Evolutionary conservation across 179 eudicot genomes (phyloP), one percentile per base, ranked within the genome.

Genomic region (Beta corolliflora): DNA sequence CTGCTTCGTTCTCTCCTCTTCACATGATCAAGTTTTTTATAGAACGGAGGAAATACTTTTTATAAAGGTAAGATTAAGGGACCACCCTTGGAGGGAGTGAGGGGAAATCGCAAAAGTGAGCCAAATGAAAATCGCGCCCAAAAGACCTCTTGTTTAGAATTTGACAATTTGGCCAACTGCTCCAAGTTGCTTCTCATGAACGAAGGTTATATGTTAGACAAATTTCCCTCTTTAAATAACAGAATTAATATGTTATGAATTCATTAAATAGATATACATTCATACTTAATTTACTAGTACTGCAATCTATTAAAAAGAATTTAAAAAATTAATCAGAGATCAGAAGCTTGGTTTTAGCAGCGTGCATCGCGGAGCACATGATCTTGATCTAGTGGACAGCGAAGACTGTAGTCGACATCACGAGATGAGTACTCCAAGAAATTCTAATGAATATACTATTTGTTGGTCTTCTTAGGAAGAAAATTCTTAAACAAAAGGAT

Each of bases 311-410:
- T 18, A 74, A 48, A 19, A 45, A 44, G 41, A 9, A 12, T 19
- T 46, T 9, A 70, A 46, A 9, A 11, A 50, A 50, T 50, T 11
- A 72, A 53, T 74, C 53, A 55, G 79, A 52, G 79, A 54, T 68
- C 74, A 55, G 75, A 66, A 8, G 48, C 10, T 59, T 44, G 71
- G 48, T 56, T 71, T 63, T 55, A 45, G 86, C 86, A 84, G 86
- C 86, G 79, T 84, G 81, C 86, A 84, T 84, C 81, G 79, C 84
- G 86, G 86, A 12, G 81, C 84, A 84, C 86, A 84, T 84, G 86
- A 81, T 73, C 76, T 77, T 80, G 86, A 84, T 84, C 86, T 55
- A 80, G 52, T 53, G 25, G 75, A 84, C 86, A 84, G 81, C 86
- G 78, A 81, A 72, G 55, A 77, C 79, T 81, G 81, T 77, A 65